Evolutionary conservation across 1,284 basidiomycete genomes (phyloP).

Genomic region (Pascua sp.): DNA sequence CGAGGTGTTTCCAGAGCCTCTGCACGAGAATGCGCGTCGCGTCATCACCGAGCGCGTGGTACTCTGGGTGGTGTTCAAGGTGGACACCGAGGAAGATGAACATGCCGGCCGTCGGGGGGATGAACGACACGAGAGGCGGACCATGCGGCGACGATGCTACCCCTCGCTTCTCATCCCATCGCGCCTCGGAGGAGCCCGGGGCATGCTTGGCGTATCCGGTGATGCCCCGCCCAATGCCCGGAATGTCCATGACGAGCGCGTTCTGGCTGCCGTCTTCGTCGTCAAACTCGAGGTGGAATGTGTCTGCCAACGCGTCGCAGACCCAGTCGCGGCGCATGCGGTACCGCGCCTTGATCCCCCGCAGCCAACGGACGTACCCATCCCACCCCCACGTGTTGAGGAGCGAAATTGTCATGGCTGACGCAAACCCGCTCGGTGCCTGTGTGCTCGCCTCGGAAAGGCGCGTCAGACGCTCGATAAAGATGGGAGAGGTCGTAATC

Average conservation of each 20-base stretch:
- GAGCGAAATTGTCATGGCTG: slow-evolving; percentile 60
- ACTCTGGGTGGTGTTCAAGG: slow-evolving; percentile 60
- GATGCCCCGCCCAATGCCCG: slow-evolving; percentile 9
- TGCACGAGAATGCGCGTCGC: slow-evolving; percentile 32
- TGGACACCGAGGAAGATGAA: slow-evolving; percentile 62
- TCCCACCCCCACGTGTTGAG: slow-evolving; percentile 64
- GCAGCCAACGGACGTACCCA: slow-evolving; percentile 73
- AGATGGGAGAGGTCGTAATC: slow-evolving; percentile 58
- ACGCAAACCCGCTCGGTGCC: slow-evolving; percentile 66
- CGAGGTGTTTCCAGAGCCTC: slow-evolving; percentile 43
- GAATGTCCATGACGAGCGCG: slow-evolving; percentile 18
- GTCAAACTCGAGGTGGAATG: slow-evolving; percentile 47
- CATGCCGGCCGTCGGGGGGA: slow-evolving; percentile 59
- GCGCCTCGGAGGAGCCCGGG: slow-evolving; percentile 6
- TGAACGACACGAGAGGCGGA: slow-evolving; percentile 59
- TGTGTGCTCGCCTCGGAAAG: slow-evolving; percentile 69
- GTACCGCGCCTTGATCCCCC: slow-evolving; percentile 54
- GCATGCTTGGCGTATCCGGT: slow-evolving; percentile 24
- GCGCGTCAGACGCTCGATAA: slow-evolving; percentile 69
- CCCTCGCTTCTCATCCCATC: slow-evolving; percentile 53
- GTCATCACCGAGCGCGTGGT: slow-evolving; percentile 38
- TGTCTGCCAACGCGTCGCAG: slow-evolving; percentile 45
- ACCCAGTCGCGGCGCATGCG: slow-evolving; percentile 48
- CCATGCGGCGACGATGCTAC: slow-evolving; percentile 8
- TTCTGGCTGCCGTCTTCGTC: slow-evolving; percentile 11